phyloP scores from a whole-genome alignment of 2,329 filamentous ascomycete species.

The Lasiodiplodia sp. region DNA sequence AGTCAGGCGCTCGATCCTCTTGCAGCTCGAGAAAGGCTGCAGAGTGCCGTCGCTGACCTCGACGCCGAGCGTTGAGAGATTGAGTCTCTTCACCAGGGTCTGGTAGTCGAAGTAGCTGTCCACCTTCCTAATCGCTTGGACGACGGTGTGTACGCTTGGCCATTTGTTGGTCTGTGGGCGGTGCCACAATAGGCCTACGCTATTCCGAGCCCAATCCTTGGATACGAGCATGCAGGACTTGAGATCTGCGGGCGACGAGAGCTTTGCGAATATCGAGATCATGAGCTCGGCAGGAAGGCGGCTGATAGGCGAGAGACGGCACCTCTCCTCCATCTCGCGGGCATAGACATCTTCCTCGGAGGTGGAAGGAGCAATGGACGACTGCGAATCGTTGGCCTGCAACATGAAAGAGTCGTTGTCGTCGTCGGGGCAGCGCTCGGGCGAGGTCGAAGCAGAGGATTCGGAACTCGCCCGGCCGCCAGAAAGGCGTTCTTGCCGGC shows the following conservation, averaged over 20 bases:
- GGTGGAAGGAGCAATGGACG: constrained; percentile 82
- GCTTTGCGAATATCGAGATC: constrained; percentile 88
- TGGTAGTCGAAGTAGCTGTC: constrained; percentile 88
- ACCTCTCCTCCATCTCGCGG: constrained; percentile 65
- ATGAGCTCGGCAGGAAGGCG: constrained; percentile 92
- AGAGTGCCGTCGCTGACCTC: constrained; percentile 90
- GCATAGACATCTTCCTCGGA: constrained; percentile 75
- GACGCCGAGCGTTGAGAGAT: constrained; percentile 79
- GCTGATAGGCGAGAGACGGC: constrained; percentile 79
- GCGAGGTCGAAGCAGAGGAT: constrained; percentile 76
- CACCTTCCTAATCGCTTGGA: constrained; percentile 74
- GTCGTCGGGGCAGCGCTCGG: constrained; percentile 78
- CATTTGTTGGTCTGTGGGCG: constrained; percentile 89
- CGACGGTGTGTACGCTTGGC: constrained; percentile 81
- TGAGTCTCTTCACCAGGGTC: constrained; percentile 89
- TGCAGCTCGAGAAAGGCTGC: constrained; percentile 80
- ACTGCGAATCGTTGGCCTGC: constrained; percentile 87
- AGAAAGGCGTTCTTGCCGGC: constrained; percentile 41
- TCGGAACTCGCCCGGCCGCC: constrained; percentile 47
- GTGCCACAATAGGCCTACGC: constrained; percentile 94
- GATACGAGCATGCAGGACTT: constrained; percentile 93
- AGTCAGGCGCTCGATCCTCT: constrained; percentile 89
- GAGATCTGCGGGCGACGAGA: constrained; percentile 78
- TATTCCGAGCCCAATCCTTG: constrained; percentile 89
- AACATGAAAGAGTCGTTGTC: constrained; percentile 92